phyloP scores from a whole-genome alignment of 352 stramenopile genomes.

The Phytophthora pisi region DNA sequence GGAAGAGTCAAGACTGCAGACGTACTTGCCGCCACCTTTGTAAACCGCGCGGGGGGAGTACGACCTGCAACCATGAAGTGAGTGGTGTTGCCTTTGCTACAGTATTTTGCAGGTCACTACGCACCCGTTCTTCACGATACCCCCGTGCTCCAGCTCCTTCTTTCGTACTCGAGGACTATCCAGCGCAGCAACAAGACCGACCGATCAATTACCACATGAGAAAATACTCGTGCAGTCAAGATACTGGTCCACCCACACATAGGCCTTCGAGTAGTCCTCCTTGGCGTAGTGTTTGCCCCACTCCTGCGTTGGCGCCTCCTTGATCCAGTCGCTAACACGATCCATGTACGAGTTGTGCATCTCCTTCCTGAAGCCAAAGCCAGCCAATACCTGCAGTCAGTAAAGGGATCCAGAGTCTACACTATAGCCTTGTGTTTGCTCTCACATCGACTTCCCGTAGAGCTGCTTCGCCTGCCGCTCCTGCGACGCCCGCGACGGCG shows the following conservation, averaged over 20 bases:
- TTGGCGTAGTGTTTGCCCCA: constrained; percentile 68
- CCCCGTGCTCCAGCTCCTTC: constrained; percentile 49
- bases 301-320: constrained; percentile 41
- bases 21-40: constrained; percentile 61
- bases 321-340: constrained; percentile 61
- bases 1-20: constrained; percentile 33
- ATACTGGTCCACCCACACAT: constrained; percentile 43
- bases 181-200: not conserved
- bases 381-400: not conserved
- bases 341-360: constrained; percentile 72
- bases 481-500: constrained; percentile 32
- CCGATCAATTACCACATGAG: not conserved
- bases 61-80: constrained; percentile 16
- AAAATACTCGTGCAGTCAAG: not conserved
- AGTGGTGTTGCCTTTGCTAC: not conserved
- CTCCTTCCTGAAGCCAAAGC: constrained; percentile 47
- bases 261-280: constrained; percentile 49
- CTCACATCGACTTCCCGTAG: constrained; percentile 65
- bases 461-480: constrained; percentile 51
- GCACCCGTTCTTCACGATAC: constrained; percentile 53
- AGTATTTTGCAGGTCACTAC: not conserved
- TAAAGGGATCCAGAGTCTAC: not conserved
- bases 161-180: constrained; percentile 49
- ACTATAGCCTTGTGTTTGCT: not conserved
- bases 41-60: constrained; percentile 60